phyloP scores from a whole-genome alignment of 495 filamentous ascomycete species.

The Trichoderma erinaceum region DNA sequence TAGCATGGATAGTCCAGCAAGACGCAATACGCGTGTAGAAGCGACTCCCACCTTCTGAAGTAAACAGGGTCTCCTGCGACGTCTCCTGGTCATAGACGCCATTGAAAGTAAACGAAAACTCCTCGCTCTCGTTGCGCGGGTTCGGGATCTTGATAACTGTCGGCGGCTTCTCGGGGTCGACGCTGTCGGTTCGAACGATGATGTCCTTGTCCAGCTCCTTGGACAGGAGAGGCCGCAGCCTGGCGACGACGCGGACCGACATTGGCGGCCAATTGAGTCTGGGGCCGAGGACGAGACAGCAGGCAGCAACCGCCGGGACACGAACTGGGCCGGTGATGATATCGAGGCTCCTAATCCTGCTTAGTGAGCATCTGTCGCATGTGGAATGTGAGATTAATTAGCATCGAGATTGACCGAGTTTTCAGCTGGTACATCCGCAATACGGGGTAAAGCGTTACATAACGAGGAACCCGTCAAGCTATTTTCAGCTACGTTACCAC shows the following conservation, averaged over 20 bases:
- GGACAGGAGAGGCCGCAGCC: constrained; percentile 80
- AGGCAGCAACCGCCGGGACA: neutral
- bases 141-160: constrained; percentile 86
- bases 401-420: neutral
- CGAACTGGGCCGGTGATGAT: neutral
- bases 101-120: constrained; percentile 93
- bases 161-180: constrained; percentile 48
- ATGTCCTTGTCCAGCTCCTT: constrained; percentile 75
- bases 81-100: constrained; percentile 76
- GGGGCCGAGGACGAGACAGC: neutral
- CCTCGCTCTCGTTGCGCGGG: constrained; percentile 84
- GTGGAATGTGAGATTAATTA: neutral
- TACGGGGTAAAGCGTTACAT: neutral
- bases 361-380: constrained; percentile 5
- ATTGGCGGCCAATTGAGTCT: constrained; percentile 29
- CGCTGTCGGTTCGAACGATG: constrained; percentile 62
- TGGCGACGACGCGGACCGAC: constrained; percentile 80
- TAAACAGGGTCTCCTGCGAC: constrained; percentile 80
- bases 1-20: neutral
- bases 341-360: neutral
- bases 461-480: neutral
- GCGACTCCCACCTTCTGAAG: constrained; percentile 64
- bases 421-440: neutral
- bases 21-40: neutral
- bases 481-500: neutral